These are phyloP conservation scores for Xylaria sp. DNA, from an alignment of 2,329 filamentous ascomycete species.

Conservation along the genomic window DNA sequence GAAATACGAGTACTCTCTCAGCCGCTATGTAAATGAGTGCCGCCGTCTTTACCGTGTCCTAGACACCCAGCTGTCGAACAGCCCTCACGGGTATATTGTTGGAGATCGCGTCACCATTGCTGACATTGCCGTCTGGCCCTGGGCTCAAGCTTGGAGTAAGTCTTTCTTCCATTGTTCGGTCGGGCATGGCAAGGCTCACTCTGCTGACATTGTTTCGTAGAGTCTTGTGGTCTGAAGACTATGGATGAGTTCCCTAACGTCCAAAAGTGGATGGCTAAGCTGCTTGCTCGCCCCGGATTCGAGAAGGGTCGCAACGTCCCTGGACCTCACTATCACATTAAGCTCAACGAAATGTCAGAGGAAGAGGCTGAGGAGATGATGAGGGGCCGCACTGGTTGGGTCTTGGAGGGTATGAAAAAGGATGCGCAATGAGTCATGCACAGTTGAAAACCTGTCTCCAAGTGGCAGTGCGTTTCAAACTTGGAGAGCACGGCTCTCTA, in stretches of 20 bases:
- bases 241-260: conserved; percentile 78
- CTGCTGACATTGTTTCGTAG: conserved; percentile 12
- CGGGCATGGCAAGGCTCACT: background rate
- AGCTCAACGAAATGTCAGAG: conserved; percentile 48
- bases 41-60: conserved; percentile 82
- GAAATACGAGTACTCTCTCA: conserved; percentile 81
- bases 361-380: conserved; percentile 68
- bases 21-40: conserved; percentile 84
- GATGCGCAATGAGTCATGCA: conserved; percentile 56
- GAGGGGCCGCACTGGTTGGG: conserved; percentile 66
- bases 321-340: conserved; percentile 55
- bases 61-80: conserved; percentile 73
- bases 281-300: conserved; percentile 75
- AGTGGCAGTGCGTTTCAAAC: background rate
- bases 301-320: conserved; percentile 81
- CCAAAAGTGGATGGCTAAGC: conserved; percentile 78
- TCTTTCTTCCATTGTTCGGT: conserved; percentile 7
- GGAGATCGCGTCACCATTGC: conserved; percentile 77
- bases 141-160: conserved; percentile 54
- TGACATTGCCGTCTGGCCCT: conserved; percentile 83
- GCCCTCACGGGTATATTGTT: conserved; percentile 66
- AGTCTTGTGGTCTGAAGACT: conserved; percentile 9
- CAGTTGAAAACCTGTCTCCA: conserved; percentile 1
- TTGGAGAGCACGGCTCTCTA: background rate
- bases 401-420: conserved; percentile 74